Evolutionary conservation across 495 filamentous ascomycete genomes (phyloP).

Genomic region (Tuber microsphaerosporum): DNA sequence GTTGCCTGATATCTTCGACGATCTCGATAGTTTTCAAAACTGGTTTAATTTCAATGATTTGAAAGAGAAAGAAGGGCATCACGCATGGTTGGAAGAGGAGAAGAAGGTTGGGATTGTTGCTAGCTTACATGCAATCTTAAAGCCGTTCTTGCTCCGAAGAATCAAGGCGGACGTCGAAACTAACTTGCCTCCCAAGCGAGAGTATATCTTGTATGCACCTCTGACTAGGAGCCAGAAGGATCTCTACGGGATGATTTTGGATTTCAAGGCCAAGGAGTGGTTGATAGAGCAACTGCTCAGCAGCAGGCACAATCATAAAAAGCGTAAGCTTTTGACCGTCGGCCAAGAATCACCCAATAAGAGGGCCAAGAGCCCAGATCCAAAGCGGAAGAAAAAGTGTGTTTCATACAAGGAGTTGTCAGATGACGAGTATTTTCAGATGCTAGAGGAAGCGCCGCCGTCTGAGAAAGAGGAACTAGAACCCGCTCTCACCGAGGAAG

Average conservation of each 20-base stretch:
- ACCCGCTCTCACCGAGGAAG: constrained; percentile 54
- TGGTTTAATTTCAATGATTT: constrained; percentile 96
- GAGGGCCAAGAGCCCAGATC: constrained; percentile 20
- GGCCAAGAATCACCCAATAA: constrained; percentile 14
- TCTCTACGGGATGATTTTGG: constrained; percentile 76
- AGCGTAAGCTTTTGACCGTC: constrained; percentile 40
- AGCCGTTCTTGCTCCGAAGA: constrained; percentile 79
- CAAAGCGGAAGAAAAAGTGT: constrained; percentile 23
- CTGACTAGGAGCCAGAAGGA: constrained; percentile 82
- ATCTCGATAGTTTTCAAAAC: constrained; percentile 78
- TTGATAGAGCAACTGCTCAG: constrained; percentile 47
- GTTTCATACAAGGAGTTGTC: constrained; percentile 50
- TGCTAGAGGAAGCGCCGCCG: constrained; percentile 38
- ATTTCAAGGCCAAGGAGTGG: constrained; percentile 73
- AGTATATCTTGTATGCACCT: constrained; percentile 89
- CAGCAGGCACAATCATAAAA: constrained; percentile 42
- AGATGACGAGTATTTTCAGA: constrained; percentile 44
- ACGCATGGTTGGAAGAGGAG: constrained; percentile 66
- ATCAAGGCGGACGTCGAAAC: constrained; percentile 90
- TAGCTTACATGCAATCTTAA: constrained; percentile 83
- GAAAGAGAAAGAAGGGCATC: constrained; percentile 58
- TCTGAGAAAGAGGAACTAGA: constrained; percentile 50
- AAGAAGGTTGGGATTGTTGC: constrained; percentile 75
- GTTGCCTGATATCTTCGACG: constrained; percentile 82
- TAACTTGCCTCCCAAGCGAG: constrained; percentile 84